Evolutionary conservation across 805 yeast genomes (phyloP).

Genomic region (Tanozyma kutaoensis): DNA sequence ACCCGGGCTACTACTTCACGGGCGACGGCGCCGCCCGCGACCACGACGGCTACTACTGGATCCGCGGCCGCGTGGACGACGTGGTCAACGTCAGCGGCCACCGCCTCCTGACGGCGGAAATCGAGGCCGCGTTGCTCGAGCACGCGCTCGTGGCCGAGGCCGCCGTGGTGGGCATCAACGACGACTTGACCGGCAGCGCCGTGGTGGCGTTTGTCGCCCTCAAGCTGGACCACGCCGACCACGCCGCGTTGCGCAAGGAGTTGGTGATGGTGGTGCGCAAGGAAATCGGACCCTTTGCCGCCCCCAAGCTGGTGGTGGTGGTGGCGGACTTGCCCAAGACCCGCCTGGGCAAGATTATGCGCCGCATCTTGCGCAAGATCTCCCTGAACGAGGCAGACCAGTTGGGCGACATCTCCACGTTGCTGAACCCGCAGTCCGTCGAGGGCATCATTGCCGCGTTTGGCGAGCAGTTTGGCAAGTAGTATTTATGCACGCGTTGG

Average conservation of each 20-base stretch:
- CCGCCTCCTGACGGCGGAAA: slow-evolving; percentile 96
- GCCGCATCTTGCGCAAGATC: slow-evolving; percentile 91
- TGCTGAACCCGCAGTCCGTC: slow-evolving; percentile 78
- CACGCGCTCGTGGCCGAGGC: slow-evolving; percentile 77
- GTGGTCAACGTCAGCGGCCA: slow-evolving; percentile 98
- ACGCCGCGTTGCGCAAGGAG: slow-evolving; percentile 45
- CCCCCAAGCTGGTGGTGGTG: slow-evolving; percentile 76
- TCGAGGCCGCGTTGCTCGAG: slow-evolving; percentile 80
- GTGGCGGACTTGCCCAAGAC: slow-evolving; percentile 96
- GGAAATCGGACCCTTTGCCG: slow-evolving; percentile 90
- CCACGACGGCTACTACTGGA: slow-evolving; percentile 94
- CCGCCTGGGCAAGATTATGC: slow-evolving; percentile 96
- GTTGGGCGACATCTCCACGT: slow-evolving; percentile 84
- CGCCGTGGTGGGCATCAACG: slow-evolving; percentile 93
- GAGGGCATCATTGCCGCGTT: slow-evolving; percentile 63
- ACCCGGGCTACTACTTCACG: slow-evolving; percentile 87
- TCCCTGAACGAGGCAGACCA: slow-evolving; percentile 86
- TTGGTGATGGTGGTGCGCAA: slow-evolving; percentile 81
- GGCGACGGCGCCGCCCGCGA: slow-evolving; percentile 99
- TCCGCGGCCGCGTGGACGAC: slow-evolving; percentile 96
- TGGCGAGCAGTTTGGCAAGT: slow-evolving; percentile 26
- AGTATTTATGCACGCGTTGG: too few species aligned
- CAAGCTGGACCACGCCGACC: slow-evolving; percentile 31
- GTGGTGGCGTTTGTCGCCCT: slow-evolving; percentile 89
- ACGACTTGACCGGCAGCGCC: slow-evolving; percentile 96